These are phyloP conservation scores for Thoreauomyces humboldtii DNA, from an alignment of 192 early-diverging fungal genomes.

Conservation along the genomic window DNA sequence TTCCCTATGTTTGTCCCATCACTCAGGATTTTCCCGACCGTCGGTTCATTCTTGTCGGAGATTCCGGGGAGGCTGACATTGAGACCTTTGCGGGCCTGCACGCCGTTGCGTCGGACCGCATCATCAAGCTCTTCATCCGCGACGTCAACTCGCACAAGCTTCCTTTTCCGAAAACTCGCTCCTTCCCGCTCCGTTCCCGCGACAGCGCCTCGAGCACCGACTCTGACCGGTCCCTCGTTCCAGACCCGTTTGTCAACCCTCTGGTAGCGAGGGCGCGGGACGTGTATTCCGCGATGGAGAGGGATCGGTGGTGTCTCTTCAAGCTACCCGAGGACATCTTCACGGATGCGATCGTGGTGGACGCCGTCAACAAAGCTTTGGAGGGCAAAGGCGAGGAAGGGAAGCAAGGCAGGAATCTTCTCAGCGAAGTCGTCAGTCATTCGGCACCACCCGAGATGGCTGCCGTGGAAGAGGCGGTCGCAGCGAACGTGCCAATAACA, in stretches of 20 bases:
- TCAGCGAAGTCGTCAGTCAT: too few species aligned
- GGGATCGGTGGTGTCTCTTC: conserved; percentile 14
- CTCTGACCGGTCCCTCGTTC: not conserved
- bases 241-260: not conserved
- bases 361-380: not conserved
- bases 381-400: too few species aligned
- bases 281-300: conserved; percentile 5
- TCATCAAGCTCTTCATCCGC: conserved; percentile 85
- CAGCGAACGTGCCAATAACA: too few species aligned
- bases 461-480: too few species aligned
- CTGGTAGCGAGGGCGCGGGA: not conserved
- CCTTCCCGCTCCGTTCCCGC: conserved; percentile 14
- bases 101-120: conserved; percentile 55
- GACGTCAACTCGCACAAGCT: conserved; percentile 42
- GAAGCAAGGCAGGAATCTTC: too few species aligned
- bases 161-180: not conserved
- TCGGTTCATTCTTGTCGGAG: conserved; percentile 87
- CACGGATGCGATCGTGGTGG: not conserved
- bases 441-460: too few species aligned
- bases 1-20: too few species aligned
- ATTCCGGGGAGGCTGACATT: conserved; percentile 85
- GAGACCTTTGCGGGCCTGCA: conserved; percentile 77
- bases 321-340: conserved; percentile 15
- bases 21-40: conserved; percentile 74
- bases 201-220: not conserved